A percentile compares a stretch with the other conserved stretches of the same genome.
phyloP scores from a whole-genome alignment of 2,329 filamentous ascomycete species.

The Colletotrichum filicis region DNA sequence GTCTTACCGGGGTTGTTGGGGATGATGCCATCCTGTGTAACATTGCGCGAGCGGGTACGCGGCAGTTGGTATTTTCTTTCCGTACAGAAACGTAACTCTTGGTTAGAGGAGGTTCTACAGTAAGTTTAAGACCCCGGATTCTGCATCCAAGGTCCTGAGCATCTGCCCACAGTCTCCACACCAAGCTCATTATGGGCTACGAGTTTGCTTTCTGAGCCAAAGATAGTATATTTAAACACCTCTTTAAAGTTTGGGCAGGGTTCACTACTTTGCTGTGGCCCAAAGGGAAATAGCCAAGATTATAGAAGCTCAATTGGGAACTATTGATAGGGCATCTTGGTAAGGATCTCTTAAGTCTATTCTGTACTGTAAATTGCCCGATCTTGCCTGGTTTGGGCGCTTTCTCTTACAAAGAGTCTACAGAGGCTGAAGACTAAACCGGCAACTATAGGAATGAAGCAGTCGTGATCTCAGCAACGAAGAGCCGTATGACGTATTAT shows the following conservation, averaged over 20 bases:
- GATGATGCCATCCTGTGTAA: conserved; percentile 22
- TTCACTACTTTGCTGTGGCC: not conserved
- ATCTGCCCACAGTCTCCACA: not conserved
- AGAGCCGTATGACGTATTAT: too few relatives aligned
- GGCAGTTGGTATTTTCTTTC: not conserved
- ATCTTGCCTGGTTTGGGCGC: too few relatives aligned
- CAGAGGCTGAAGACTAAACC: too few relatives aligned
- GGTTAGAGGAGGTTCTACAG: too few relatives aligned
- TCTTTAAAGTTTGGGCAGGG: not conserved
- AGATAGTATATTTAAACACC: not conserved
- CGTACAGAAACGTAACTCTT: not conserved
- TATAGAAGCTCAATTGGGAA: not conserved
- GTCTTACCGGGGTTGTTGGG: not conserved
- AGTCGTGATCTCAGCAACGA: too few relatives aligned
- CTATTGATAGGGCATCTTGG: not conserved
- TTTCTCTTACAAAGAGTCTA: too few relatives aligned
- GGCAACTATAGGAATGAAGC: too few relatives aligned
- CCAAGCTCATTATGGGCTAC: not conserved
- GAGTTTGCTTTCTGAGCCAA: too few relatives aligned
- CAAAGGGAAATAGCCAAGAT: not conserved
- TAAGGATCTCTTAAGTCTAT: not conserved
- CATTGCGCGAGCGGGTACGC: conserved; percentile 11
- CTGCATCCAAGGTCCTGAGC: not conserved
- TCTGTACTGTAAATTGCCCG: not conserved
- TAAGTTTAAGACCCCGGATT: not conserved